Percentiles rank a stretch among this genome's conserved stretches.
Conservation (phyloP, 345 rosid genomes). For the Acer saccharum region DNA sequence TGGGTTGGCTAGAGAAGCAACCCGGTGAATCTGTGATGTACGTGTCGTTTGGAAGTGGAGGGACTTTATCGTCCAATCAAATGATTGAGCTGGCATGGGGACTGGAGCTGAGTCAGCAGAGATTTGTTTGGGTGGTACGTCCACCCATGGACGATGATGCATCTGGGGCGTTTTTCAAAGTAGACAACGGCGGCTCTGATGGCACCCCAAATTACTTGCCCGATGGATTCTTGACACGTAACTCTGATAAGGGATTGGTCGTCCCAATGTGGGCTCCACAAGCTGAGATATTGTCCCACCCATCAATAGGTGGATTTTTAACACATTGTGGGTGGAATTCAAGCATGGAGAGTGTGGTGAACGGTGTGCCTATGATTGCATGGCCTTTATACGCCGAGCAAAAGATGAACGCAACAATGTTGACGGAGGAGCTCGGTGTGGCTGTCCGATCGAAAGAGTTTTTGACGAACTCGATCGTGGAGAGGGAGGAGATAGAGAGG, state of each 20-base stretch:
- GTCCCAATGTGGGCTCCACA: constrained; percentile 64
- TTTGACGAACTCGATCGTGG: not conserved
- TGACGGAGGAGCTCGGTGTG: constrained; percentile 23
- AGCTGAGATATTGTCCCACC: constrained; percentile 53
- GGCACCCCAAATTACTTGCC: constrained; percentile 38
- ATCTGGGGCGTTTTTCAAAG: constrained; percentile 18
- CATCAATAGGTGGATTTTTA: constrained; percentile 63
- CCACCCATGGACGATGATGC: constrained; percentile 23
- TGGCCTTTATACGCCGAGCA: constrained; percentile 84
- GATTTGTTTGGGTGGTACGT: constrained; percentile 51
- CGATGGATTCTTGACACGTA: constrained; percentile 53
- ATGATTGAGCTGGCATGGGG: constrained; percentile 41
- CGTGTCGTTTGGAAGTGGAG: constrained; percentile 74
- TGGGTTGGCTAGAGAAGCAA: constrained; percentile 50
- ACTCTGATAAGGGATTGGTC: constrained; percentile 40
- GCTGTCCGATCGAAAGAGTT: constrained; percentile 14
- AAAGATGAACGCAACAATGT: constrained; percentile 59
- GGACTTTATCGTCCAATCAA: constrained; percentile 43
- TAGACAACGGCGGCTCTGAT: constrained; percentile 10
- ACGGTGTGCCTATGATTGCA: constrained; percentile 63
- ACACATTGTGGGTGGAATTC: constrained; percentile 85
- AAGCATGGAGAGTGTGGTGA: constrained; percentile 49
- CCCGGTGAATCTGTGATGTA: constrained; percentile 54
- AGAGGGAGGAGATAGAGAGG: constrained; percentile 24
- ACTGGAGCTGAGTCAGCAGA: constrained; percentile 38